These are phyloP conservation scores for Wickerhamomyces pijperi DNA, from an alignment of 805 yeast genomes.

Conservation along the genomic window DNA sequence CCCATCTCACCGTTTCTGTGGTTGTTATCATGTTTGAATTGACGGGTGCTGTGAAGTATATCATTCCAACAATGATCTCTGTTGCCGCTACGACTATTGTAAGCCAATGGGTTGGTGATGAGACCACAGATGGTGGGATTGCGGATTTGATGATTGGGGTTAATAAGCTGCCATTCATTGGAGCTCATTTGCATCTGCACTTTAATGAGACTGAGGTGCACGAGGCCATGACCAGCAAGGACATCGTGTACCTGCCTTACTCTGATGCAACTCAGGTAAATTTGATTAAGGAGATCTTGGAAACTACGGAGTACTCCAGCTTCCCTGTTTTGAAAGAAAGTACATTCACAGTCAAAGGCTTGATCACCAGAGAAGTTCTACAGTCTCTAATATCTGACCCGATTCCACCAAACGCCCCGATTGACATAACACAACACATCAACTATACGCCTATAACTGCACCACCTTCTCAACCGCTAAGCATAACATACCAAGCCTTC, in stretches of 20 bases:
- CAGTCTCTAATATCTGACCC: not conserved
- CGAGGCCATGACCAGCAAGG: constrained; percentile 51
- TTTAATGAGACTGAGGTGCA: constrained; percentile 36
- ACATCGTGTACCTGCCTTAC: constrained; percentile 25
- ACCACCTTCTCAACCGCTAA: constrained; percentile 40
- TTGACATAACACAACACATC: constrained; percentile 15
- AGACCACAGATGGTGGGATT: constrained; percentile 65
- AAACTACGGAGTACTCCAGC: constrained; percentile 28
- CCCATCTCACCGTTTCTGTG: constrained; percentile 84
- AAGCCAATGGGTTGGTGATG: constrained; percentile 60
- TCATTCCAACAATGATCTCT: constrained; percentile 92
- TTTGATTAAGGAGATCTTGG: constrained; percentile 14
- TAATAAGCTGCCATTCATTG: constrained; percentile 81
- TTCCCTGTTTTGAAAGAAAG: constrained; percentile 41
- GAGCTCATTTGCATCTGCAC: constrained; percentile 54
- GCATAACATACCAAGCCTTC: constrained; percentile 56
- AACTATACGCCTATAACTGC: constrained; percentile 56
- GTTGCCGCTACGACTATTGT: constrained; percentile 80
- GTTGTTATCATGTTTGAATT: constrained; percentile 93
- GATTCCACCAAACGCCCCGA: not conserved
- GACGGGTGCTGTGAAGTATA: constrained; percentile 88
- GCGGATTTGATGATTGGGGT: constrained; percentile 91
- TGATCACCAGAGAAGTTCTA: constrained; percentile 28
- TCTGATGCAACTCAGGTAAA: not conserved
- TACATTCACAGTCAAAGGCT: constrained; percentile 32